Conservation (phyloP, 352 stramenopile species). For the Globisporangium radiosum region DNA sequence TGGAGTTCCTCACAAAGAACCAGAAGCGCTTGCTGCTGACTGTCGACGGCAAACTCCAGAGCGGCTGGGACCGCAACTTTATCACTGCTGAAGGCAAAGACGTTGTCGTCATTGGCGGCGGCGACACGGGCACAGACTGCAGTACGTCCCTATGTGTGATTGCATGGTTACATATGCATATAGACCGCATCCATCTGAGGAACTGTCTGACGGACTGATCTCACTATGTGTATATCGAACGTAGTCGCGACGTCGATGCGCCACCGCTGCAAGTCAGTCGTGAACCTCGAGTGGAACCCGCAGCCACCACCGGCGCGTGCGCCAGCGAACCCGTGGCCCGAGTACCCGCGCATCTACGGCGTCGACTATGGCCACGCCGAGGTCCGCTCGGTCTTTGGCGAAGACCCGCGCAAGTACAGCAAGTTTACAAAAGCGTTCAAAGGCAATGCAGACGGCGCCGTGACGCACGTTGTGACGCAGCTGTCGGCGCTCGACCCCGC, state of each 20-base stretch:
- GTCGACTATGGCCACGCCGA: slow-evolving; percentile 98
- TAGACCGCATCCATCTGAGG: not conserved
- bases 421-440: slow-evolving; percentile 73
- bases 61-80: slow-evolving; percentile 91
- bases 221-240: not conserved
- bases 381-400: slow-evolving; percentile 87
- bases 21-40: slow-evolving; percentile 96
- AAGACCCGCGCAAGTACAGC: slow-evolving; percentile 87
- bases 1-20: slow-evolving; percentile 97
- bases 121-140: slow-evolving; percentile 96
- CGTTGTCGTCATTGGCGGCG: slow-evolving; percentile 97
- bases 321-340: slow-evolving; percentile 94
- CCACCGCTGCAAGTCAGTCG: slow-evolving; percentile 93
- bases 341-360: slow-evolving; percentile 96
- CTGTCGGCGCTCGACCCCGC: slow-evolving; percentile 47
- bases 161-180: not conserved
- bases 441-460: slow-evolving; percentile 62
- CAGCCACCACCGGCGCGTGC: slow-evolving; percentile 87
- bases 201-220: not conserved
- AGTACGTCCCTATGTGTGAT: slow-evolving; percentile 26
- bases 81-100: slow-evolving; percentile 97
- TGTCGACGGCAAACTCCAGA: slow-evolving; percentile 93
- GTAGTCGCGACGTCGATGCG: slow-evolving; percentile 95
- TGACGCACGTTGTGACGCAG: slow-evolving; percentile 73
- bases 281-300: slow-evolving; percentile 96